A percentile compares a stretch with the other conserved stretches of the same genome.
Evolutionary conservation across 1,284 basidiomycete genomes (phyloP).

Genomic region (Amylostereum areolatum): DNA sequence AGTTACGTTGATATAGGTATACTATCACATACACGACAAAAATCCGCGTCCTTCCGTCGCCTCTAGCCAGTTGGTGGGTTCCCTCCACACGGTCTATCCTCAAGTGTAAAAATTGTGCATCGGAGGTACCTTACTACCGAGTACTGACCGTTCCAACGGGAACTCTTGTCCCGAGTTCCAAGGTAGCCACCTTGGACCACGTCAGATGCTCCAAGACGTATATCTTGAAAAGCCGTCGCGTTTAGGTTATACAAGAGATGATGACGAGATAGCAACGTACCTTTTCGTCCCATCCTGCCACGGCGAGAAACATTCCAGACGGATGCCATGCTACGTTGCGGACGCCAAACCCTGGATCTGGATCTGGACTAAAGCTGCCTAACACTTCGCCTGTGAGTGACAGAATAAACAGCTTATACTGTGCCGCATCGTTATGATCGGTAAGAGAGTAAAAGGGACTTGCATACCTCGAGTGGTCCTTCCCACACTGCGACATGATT

Average conservation of each 20-base stretch:
- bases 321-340: slow-evolving; percentile 78
- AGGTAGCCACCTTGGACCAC: slow-evolving; percentile 65
- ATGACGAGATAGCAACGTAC: slow-evolving; percentile 28
- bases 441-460: slow-evolving; percentile 1
- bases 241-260: neutral
- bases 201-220: slow-evolving; percentile 73
- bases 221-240: slow-evolving; percentile 38
- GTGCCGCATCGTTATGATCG: slow-evolving; percentile 5
- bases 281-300: slow-evolving; percentile 84
- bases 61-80: slow-evolving; percentile 76
- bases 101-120: neutral
- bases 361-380: slow-evolving; percentile 61
- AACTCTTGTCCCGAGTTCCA: slow-evolving; percentile 56
- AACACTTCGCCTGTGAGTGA: slow-evolving; percentile 69
- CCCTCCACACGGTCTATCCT: slow-evolving; percentile 71
- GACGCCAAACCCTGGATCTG: slow-evolving; percentile 78
- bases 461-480: slow-evolving; percentile 66
- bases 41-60: slow-evolving; percentile 76
- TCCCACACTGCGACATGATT: slow-evolving; percentile 82
- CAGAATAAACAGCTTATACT: slow-evolving; percentile 81
- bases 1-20: neutral
- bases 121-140: neutral
- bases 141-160: slow-evolving; percentile 49
- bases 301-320: slow-evolving; percentile 67
- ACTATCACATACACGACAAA: slow-evolving; percentile 58